Evolutionary conservation across 2,329 filamentous ascomycete genomes (phyloP), one percentile per base, ranked within the genome.

Genomic region (Trichophyton verrucosum): DNA sequence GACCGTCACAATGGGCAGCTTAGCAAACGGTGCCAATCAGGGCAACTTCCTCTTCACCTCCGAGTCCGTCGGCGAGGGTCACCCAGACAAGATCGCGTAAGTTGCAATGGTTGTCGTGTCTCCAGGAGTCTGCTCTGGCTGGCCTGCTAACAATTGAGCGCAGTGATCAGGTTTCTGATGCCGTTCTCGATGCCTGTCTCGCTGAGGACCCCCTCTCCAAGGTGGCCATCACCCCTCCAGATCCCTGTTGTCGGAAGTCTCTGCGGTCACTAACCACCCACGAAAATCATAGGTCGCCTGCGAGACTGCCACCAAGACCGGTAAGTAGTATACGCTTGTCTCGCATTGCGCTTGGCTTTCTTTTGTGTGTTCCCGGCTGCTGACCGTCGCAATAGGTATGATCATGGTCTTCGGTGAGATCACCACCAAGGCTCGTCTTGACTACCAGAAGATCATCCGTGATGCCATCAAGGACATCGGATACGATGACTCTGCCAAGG

Each of bases 331-430:
- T 7, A 27, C 8, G 30, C 22, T 33, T 36, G 4, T 24, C 15
- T 40, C 11, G 20, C 27, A 38, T 15, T 33, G 30, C 13, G 11
- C 6, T 58, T 36, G 44, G 58, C 62, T 63, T 20, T 17, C 3
- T 9, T 24, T 11, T 17, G 8, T 11, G 17, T 20, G 2, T 47
- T 24, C 20, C 27, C 27, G 27, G 6, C 27, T 30, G 27, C 27
- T 47, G 20, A 47, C 15, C 38, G 40, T 27, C 47, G 13, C 20
- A 27, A 11, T 65, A 78, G 77, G 77, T 73, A 87, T 99, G 94
- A 83, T 99, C 78, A 97, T 99, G 94, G 87, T 95, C 76, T 95
- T 96, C 67, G 91, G 91, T 79, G 94, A 99, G 78, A 99, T 99
- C 78, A 95, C 91, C 78, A 97, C 94, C 81, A 94, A 95, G 82